Base-by-base conservation (phyloP, 495 filamentous ascomycete genomes). In the Thozetella sp. region DNA sequence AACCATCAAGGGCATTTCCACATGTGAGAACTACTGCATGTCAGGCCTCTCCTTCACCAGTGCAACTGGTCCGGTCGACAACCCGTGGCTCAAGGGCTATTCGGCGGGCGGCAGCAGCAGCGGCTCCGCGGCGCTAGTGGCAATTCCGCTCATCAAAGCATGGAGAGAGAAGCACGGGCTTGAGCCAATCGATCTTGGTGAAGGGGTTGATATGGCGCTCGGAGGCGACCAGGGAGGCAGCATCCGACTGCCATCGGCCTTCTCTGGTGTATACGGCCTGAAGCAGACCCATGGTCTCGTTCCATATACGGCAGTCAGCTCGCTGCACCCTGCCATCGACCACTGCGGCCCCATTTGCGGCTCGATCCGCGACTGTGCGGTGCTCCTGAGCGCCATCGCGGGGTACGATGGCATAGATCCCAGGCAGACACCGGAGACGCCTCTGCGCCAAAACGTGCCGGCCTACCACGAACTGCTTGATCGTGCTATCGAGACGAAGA, bases 161-260 rank as follows among this genome's bases (percentile, higher is more conserved):
- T 58, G 60, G 57, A 50, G 60, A 3, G 24, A 40, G 22, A 51
- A 52, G 13, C 53, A 55, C 17, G 60, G 60, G 2, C 57, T 63
- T 2, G 24, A 54, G 17, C 24, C 55, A 17, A 25, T 54, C 19
- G n/a, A 58, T 45, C 25, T 66, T 11, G 64, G 64, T 25, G 64
- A 77, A 17, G 61, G 75, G 25, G 77, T 79, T 1, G 80, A 83
- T 63, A 71, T 84, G 34, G 76, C 75, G 0, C 78, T 81, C 46
- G 83, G 83, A 19, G 76, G 75, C 2, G 83, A 85, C 59, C 80
- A 83, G 55, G 83, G 81, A 23, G 83, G 83, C 2, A 80, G 76
- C 58, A 78, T 86, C 30, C 73, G 83, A 46, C 73, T 86, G 57
- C 27, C 60, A 12, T 66, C 72, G 1, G 66, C 69, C 15, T 63